Base-by-base conservation (phyloP, 2,329 filamentous ascomycete genomes). In the Boeremia lycopersici region DNA sequence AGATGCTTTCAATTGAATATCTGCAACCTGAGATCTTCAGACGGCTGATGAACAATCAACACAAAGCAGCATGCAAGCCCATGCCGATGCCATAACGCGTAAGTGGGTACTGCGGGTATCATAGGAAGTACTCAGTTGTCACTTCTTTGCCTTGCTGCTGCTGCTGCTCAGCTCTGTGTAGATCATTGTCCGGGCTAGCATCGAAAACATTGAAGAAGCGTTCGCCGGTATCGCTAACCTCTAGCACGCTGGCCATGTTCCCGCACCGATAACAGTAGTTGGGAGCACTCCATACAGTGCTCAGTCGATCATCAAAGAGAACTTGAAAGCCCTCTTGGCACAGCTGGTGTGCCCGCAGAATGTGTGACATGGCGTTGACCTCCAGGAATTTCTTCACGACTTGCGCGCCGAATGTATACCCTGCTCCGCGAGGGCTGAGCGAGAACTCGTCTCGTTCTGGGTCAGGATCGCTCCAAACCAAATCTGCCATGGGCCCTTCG, bases 281-380 rank as follows among this genome's bases (percentile, higher is more conserved):
- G 10, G 75, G 75, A 17, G 75, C 75, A 73, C 92, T 97, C 95
- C 95, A 99, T 6, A 99, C 95, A 1, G 95, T 99, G 74, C 91
- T 96, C 33, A 99, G 79, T 13, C 89, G 86, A 76, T 98, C 93
- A 69, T 98, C 93, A 75, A 96, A 99, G 13, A 99, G 85, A 41
- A 98, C 90, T 78, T 98, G 95, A 75, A 93, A 99, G 0, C 95
- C 95, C 78, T 99, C 95, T 76, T 99, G 95, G 75, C 95, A 99
- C 4, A 99, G 84, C 79, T 99, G 95, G 76, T 99, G 95, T n/a
- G 95, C 95, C 23, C 95, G 90, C 52, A 99, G 82, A 61, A 99
- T 99, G 76, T 99, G 95, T 29, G 89, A 93, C 93, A 99, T 98
- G 75, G 86, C 89, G 77, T 99, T 99, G 67, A 99, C 93, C 65